Evolutionary conservation across 2,329 filamentous ascomycete genomes (phyloP).

Genomic region (Sclerotinia glacialis): DNA sequence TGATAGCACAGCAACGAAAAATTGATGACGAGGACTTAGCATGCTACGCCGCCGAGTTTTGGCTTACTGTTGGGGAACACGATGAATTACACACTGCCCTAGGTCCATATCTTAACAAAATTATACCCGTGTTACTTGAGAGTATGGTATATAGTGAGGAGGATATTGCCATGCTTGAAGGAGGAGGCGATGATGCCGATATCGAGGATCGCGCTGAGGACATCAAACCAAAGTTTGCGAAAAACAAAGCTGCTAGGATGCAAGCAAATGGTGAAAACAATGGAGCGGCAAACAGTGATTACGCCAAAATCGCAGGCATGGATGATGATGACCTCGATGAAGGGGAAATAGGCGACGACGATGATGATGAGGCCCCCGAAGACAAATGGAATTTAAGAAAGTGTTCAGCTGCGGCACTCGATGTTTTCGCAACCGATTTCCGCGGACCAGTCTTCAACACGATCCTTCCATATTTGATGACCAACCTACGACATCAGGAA

Average conservation of each 20-base stretch:
- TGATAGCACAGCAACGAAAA: constrained; percentile 82
- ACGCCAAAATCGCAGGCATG: constrained; percentile 50
- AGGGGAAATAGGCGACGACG: constrained; percentile 79
- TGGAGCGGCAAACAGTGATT: constrained; percentile 54
- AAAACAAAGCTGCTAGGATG: constrained; percentile 52
- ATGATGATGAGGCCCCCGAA: constrained; percentile 78
- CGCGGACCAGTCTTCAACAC: constrained; percentile 83
- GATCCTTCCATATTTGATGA: constrained; percentile 87
- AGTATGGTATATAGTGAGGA: constrained; percentile 98
- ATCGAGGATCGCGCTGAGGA: constrained; percentile 87
- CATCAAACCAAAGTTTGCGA: constrained; percentile 89
- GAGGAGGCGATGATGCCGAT: constrained; percentile 84
- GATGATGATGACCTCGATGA: constrained; percentile 75
- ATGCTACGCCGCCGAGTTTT: constrained; percentile 94
- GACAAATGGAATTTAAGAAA: constrained; percentile 94
- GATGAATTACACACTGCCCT: constrained; percentile 73
- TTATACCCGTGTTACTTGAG: constrained; percentile 85
- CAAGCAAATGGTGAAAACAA: constrained; percentile 45
- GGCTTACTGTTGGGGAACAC: constrained; percentile 90
- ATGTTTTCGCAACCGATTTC: constrained; percentile 91
- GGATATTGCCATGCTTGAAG: constrained; percentile 81
- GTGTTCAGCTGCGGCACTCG: constrained; percentile 91
- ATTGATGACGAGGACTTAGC: constrained; percentile 82
- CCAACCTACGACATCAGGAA: constrained; percentile 81
- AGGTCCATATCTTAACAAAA: constrained; percentile 73